Evolutionary conservation across 177 flowering plant genomes (phyloP).

Genomic region (Tripterygium wilfordii): DNA sequence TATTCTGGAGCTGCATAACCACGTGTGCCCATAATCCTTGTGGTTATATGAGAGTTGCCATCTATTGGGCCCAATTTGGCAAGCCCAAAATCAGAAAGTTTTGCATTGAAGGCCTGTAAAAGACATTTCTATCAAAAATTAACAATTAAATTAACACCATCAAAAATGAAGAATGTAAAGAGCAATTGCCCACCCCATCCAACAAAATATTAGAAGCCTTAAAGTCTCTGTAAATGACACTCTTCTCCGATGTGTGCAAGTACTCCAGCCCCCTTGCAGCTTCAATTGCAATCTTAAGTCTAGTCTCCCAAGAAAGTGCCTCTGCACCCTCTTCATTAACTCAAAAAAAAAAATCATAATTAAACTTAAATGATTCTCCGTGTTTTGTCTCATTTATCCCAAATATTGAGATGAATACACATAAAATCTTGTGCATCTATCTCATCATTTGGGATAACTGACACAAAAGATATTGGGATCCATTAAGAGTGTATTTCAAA

Average conservation of each 20-base stretch:
- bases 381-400: no score
- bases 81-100: slow-evolving; percentile 54
- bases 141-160: no score
- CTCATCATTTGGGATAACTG: no score
- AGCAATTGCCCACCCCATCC: slow-evolving; percentile 26
- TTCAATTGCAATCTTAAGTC: slow-evolving; percentile 40
- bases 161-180: neutral
- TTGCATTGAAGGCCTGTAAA: slow-evolving; percentile 36
- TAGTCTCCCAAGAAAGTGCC: slow-evolving; percentile 32
- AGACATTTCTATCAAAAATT: no score
- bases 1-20: slow-evolving; percentile 65
- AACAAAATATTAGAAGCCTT: slow-evolving; percentile 40
- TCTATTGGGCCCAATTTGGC: slow-evolving; percentile 39
- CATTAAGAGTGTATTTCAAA: no score
- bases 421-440: no score
- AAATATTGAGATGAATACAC: no score
- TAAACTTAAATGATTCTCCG: no score
- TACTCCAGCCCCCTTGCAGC: slow-evolving; percentile 41
- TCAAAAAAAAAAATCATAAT: no score
- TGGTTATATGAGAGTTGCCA: slow-evolving; percentile 43
- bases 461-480: no score
- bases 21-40: slow-evolving; percentile 34
- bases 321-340: slow-evolving; percentile 25
- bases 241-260: slow-evolving; percentile 34
- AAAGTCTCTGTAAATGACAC: slow-evolving; percentile 42